A percentile compares a stretch with the other conserved stretches of the same genome.
These are phyloP conservation scores for Ogataea thermomethanolica DNA, from an alignment of 805 yeast species.

Conservation along the genomic window DNA sequence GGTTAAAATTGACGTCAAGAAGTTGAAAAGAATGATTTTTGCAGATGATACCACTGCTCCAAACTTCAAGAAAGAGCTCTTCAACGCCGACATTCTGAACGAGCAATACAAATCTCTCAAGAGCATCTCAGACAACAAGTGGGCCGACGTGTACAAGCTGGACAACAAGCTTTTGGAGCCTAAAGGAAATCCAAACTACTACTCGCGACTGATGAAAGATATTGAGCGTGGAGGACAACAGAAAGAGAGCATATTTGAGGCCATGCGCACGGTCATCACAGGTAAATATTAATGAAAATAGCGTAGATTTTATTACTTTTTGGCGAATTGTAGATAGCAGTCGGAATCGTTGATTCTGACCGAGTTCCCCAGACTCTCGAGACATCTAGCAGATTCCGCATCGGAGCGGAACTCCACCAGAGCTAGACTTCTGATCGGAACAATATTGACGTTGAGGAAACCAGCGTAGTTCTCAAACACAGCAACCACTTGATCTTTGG, in stretches of 20 bases:
- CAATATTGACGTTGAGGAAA: conserved; percentile 62
- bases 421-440: conserved; percentile 66
- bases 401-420: conserved; percentile 74
- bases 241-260: conserved; percentile 61
- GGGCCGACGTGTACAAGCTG: conserved; percentile 58
- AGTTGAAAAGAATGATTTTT: conserved; percentile 39
- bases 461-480: conserved; percentile 55
- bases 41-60: conserved; percentile 34
- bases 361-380: conserved; percentile 20
- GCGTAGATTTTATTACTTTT: conserved; percentile 9
- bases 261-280: conserved; percentile 69
- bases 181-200: conserved; percentile 81
- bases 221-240: conserved; percentile 58
- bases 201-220: conserved; percentile 65
- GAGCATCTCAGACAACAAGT: conserved; percentile 56
- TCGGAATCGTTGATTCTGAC: conserved; percentile 18
- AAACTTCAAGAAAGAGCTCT: conserved; percentile 45
- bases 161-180: conserved; percentile 69
- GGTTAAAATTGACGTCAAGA: conserved; percentile 32
- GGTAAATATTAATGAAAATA: conserved; percentile 49
- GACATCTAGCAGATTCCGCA: conserved; percentile 39
- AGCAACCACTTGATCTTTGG: conserved; percentile 38
- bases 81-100: conserved; percentile 43
- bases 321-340: conserved; percentile 33
- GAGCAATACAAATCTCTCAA: conserved; percentile 59